These are phyloP conservation scores for Phytophthora pluvialis DNA, from an alignment of 352 stramenopile genomes.

Conservation along the genomic window DNA sequence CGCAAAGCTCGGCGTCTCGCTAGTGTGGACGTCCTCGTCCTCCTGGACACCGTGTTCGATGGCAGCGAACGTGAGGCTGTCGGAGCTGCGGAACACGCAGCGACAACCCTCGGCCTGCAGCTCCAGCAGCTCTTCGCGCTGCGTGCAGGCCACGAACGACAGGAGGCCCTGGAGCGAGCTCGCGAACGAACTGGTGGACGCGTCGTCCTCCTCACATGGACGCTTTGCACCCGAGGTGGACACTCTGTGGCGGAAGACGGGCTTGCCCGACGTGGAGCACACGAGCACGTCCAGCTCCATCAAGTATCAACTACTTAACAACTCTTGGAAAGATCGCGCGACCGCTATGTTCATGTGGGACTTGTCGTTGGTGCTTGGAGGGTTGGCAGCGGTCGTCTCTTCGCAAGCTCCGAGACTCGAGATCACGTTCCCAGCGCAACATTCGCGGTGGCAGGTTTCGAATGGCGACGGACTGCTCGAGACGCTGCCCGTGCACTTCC, in stretches of 20 bases:
- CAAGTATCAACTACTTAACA: neutral
- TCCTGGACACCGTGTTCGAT: slow-evolving; percentile 44
- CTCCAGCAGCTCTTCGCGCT: slow-evolving; percentile 63
- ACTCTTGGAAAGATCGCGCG: slow-evolving; percentile 11
- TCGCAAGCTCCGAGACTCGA: slow-evolving; percentile 6
- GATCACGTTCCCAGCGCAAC: slow-evolving; percentile 45
- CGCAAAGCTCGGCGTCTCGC: slow-evolving; percentile 19
- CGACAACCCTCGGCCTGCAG: slow-evolving; percentile 46
- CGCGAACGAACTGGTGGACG: slow-evolving; percentile 53
- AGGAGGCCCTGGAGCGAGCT: slow-evolving; percentile 73
- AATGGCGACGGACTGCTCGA: slow-evolving; percentile 16
- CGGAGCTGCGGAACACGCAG: slow-evolving; percentile 55
- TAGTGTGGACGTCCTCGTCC: slow-evolving; percentile 7
- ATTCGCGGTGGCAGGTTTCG: slow-evolving; percentile 43
- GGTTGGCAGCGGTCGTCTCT: neutral
- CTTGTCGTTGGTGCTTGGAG: neutral
- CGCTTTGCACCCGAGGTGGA: slow-evolving; percentile 6
- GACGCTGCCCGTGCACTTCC: slow-evolving; percentile 36
- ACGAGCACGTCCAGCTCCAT: slow-evolving; percentile 61
- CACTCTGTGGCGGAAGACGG: slow-evolving; percentile 56
- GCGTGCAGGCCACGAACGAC: slow-evolving; percentile 63
- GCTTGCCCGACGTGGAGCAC: slow-evolving; percentile 66
- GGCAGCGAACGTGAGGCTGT: slow-evolving; percentile 60
- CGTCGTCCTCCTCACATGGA: slow-evolving; percentile 23
- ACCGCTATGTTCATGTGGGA: slow-evolving; percentile 25